phyloP scores from a whole-genome alignment of 495 filamentous ascomycete species.

The Podospora conica region DNA sequence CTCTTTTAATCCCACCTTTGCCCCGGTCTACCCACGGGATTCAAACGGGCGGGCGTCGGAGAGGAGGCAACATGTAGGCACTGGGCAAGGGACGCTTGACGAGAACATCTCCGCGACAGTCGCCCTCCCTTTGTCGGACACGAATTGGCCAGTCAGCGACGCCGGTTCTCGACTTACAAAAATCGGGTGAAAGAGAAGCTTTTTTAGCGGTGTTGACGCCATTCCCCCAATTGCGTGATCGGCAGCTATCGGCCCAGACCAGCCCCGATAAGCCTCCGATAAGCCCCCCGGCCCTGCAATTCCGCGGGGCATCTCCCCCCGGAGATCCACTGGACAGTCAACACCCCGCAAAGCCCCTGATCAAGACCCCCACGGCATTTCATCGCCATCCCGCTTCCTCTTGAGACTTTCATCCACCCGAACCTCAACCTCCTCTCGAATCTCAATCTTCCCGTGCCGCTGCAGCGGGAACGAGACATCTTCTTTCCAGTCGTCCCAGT shows the following conservation, averaged over 20 bases:
- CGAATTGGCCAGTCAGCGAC: conserved; percentile 15
- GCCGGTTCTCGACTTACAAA: conserved; percentile 18
- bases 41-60: background rate
- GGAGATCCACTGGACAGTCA: background rate
- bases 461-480: background rate
- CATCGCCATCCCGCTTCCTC: background rate
- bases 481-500: background rate
- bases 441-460: no score
- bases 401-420: no score
- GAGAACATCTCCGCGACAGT: conserved; percentile 16
- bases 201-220: conserved; percentile 29
- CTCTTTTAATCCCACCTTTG: conserved; percentile 3
- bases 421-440: background rate
- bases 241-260: conserved; percentile 4
- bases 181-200: conserved; percentile 6
- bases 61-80: background rate
- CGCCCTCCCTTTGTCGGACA: conserved; percentile 11
- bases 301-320: conserved; percentile 19
- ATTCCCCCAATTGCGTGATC: conserved; percentile 17
- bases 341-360: background rate
- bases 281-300: background rate
- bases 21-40: background rate
- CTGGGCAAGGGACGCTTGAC: background rate
- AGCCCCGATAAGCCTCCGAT: conserved; percentile 16
- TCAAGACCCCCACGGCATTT: background rate